Percentiles rank a stretch among this genome's conserved stretches.
phyloP scores from a whole-genome alignment of 2,329 filamentous ascomycete species.

The Coccinonectria pachysandricola region DNA sequence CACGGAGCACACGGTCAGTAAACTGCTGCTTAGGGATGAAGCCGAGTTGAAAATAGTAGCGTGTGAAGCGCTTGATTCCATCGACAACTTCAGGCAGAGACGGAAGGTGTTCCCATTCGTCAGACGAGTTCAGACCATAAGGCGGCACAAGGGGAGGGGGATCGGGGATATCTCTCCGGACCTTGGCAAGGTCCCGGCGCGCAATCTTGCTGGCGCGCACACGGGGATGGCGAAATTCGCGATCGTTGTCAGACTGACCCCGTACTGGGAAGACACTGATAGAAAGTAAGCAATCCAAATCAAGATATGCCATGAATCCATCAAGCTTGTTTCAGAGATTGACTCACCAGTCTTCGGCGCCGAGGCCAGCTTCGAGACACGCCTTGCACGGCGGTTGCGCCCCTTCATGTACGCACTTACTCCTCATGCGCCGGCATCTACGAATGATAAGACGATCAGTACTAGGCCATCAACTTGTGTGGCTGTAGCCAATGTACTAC shows the following conservation, averaged over 20 bases:
- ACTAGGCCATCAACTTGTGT: no score
- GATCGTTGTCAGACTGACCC: conserved; percentile 44
- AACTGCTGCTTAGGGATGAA: conserved; percentile 47
- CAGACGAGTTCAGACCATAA: conserved; percentile 9
- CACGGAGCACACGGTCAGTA: conserved; percentile 33
- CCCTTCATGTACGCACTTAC: conserved; percentile 44
- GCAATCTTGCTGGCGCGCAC: conserved; percentile 35
- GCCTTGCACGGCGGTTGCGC: conserved; percentile 39
- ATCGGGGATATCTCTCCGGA: conserved; percentile 24
- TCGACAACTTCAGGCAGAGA: conserved; percentile 40
- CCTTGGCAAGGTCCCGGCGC: conserved; percentile 29
- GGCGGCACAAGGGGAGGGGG: conserved; percentile 16
- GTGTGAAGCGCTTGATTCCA: conserved; percentile 41
- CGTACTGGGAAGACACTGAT: conserved; percentile 40
- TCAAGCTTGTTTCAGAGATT: no score
- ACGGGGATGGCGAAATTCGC: conserved; percentile 46
- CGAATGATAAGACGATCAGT: no score
- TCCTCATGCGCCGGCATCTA: conserved; percentile 46
- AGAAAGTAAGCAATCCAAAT: no score
- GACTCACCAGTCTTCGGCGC: conserved; percentile 39
- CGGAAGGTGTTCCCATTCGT: conserved; percentile 42
- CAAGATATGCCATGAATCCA: no score
- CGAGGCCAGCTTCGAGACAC: conserved; percentile 39
- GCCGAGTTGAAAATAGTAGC: conserved; percentile 48
- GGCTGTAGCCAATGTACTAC: conserved; percentile 2